Evolutionary conservation across 805 yeast genomes (phyloP).

Genomic region (Wickerhamiella hasegawae): DNA sequence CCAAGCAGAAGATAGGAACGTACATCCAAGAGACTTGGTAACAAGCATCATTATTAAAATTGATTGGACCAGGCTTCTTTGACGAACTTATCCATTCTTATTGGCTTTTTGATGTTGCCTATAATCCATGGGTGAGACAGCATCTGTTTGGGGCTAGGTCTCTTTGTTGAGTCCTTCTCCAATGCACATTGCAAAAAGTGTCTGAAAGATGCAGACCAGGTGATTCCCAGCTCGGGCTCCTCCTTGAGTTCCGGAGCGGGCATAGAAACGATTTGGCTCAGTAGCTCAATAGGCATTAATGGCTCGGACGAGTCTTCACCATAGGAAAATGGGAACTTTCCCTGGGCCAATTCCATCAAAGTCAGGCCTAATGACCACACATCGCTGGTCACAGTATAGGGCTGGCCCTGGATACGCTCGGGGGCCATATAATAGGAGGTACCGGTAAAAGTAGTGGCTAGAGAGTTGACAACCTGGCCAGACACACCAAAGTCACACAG

Average conservation of each 20-base stretch:
- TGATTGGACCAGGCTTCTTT: conserved; percentile 41
- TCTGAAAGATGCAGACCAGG: conserved; percentile 72
- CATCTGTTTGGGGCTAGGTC: conserved; percentile 93
- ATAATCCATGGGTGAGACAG: conserved; percentile 83
- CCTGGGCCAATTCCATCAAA: conserved; percentile 79
- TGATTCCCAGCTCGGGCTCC: conserved; percentile 55
- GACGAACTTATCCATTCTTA: conserved; percentile 78
- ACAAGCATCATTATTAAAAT: conserved; percentile 1
- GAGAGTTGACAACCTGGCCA: conserved; percentile 88
- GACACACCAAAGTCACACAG: conserved; percentile 96
- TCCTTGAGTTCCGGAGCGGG: conserved; percentile 63
- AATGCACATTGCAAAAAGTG: conserved; percentile 69
- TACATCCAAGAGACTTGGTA: conserved; percentile 88
- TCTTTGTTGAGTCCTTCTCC: conserved; percentile 56
- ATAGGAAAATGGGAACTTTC: conserved; percentile 66
- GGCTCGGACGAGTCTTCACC: conserved; percentile 34
- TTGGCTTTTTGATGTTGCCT: conserved; percentile 55
- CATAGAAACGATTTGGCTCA: conserved; percentile 65
- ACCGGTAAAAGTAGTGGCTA: conserved; percentile 94
- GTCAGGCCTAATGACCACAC: conserved; percentile 95
- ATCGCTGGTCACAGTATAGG: conserved; percentile 88
- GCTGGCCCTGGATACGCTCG: conserved; percentile 88
- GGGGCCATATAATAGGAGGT: conserved; percentile 99
- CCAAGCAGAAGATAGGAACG: conserved; percentile 46
- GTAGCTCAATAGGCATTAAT: conserved; percentile 66